Conservation (phyloP, 306 rosid genomes). For the Vigna radiata region DNA sequence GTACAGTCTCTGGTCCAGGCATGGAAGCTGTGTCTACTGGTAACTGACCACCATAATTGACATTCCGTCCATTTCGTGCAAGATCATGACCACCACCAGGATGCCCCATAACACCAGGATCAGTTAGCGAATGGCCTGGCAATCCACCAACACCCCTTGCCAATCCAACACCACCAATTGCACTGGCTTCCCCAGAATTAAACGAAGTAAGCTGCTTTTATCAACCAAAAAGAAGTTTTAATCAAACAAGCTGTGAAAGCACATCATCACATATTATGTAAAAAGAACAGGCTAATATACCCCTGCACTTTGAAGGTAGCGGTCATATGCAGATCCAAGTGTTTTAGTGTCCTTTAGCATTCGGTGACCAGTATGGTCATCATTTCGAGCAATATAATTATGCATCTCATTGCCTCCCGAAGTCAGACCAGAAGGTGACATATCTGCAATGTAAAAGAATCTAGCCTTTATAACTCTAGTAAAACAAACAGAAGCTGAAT, state of each 20-base stretch:
- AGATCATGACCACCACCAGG: constrained; percentile 59
- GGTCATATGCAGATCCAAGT: constrained; percentile 85
- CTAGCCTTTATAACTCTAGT: constrained; percentile 6
- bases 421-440: constrained; percentile 57
- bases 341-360: constrained; percentile 62
- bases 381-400: constrained; percentile 57
- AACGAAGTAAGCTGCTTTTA: constrained; percentile 66
- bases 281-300: constrained; percentile 49
- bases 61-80: constrained; percentile 59
- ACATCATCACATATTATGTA: constrained; percentile 5
- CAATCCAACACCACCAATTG: constrained; percentile 63
- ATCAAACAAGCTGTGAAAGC: constrained; percentile 41
- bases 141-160: constrained; percentile 64
- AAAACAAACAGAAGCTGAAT: constrained; percentile 5
- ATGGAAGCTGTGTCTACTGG: constrained; percentile 65
- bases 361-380: constrained; percentile 59
- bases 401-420: constrained; percentile 75
- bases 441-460: constrained; percentile 53
- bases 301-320: constrained; percentile 78
- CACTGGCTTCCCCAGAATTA: constrained; percentile 67
- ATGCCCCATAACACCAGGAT: constrained; percentile 60
- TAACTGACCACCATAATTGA: constrained; percentile 60
- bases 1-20: constrained; percentile 69
- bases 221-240: constrained; percentile 44
- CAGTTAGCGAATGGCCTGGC: constrained; percentile 55